Conservation (phyloP, 208 protist species). For the Eutreptiella sp. region DNA sequence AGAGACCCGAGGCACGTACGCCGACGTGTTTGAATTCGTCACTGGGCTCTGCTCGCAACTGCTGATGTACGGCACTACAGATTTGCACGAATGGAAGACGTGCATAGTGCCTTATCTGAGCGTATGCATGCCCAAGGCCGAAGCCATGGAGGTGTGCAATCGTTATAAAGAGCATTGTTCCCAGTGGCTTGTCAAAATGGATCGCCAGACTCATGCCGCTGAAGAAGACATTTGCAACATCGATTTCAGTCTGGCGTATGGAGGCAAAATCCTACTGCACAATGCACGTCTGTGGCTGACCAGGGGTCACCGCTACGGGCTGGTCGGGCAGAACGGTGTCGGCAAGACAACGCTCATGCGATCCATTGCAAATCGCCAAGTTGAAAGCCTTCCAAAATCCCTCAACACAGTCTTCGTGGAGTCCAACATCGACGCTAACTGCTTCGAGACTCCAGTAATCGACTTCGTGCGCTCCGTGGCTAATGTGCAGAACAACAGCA, state of each 20-base stretch:
- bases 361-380: slow-evolving; percentile 29
- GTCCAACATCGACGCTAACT: too few species aligned
- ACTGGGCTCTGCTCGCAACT: not conserved
- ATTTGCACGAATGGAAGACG: slow-evolving; percentile 10
- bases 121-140: not conserved
- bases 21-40: not conserved
- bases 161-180: not conserved
- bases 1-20: not conserved
- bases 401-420: slow-evolving; percentile 26
- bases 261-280: slow-evolving; percentile 16
- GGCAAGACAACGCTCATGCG: slow-evolving; percentile 43
- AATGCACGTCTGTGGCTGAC: slow-evolving; percentile 28
- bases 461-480: not conserved
- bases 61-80: not conserved
- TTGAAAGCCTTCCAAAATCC: slow-evolving; percentile 16
- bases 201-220: slow-evolving; percentile 2
- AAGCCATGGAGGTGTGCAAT: slow-evolving; percentile 6
- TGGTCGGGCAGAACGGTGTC: slow-evolving; percentile 35
- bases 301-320: slow-evolving; percentile 31
- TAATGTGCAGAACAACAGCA: not conserved
- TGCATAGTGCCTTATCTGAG: not conserved
- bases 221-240: slow-evolving; percentile 19
- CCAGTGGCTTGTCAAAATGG: not conserved
- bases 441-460: not conserved
- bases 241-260: slow-evolving; percentile 17